phyloP scores from a whole-genome alignment of 805 yeast species.

The Monosporozyma aerobia region DNA sequence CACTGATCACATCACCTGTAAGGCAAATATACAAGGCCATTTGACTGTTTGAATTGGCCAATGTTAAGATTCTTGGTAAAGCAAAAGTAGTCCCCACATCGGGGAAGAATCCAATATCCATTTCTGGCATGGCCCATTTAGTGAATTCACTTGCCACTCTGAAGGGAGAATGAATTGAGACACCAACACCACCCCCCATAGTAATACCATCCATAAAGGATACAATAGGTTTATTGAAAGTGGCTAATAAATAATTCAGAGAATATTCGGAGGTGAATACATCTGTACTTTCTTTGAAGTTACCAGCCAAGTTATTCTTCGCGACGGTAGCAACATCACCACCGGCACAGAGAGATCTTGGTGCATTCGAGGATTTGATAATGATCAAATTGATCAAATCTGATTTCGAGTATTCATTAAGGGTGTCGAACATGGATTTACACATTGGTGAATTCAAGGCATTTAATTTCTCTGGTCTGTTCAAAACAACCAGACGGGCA shows the following conservation, averaged over 20 bases:
- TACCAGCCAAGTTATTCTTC: constrained; percentile 40
- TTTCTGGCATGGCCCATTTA: constrained; percentile 94
- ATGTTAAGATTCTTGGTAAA: constrained; percentile 52
- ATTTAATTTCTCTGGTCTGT: constrained; percentile 76
- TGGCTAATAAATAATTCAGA: constrained; percentile 66
- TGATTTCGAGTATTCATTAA: constrained; percentile 68
- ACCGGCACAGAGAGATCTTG: constrained; percentile 85
- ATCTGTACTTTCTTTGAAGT: constrained; percentile 42
- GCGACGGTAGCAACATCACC: constrained; percentile 89
- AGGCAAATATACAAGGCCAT: constrained; percentile 79
- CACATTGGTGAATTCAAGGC: constrained; percentile 77
- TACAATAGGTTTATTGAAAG: constrained; percentile 83
- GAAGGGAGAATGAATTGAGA: constrained; percentile 84
- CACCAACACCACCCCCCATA: constrained; percentile 97
- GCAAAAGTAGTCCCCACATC: constrained; percentile 94
- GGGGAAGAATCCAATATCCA: constrained; percentile 91
- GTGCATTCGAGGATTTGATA: constrained; percentile 42
- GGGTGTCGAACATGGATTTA: constrained; percentile 56
- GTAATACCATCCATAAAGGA: constrained; percentile 84
- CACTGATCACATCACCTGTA: constrained; percentile 72
- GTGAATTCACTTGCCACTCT: constrained; percentile 90
- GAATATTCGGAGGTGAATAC: constrained; percentile 78
- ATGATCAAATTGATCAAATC: constrained; percentile 55
- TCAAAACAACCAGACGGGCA: constrained; percentile 65
- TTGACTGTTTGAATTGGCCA: constrained; percentile 47